phyloP scores from a whole-genome alignment of 1,139 yeast genomes.

The Kazachstania sp. region DNA sequence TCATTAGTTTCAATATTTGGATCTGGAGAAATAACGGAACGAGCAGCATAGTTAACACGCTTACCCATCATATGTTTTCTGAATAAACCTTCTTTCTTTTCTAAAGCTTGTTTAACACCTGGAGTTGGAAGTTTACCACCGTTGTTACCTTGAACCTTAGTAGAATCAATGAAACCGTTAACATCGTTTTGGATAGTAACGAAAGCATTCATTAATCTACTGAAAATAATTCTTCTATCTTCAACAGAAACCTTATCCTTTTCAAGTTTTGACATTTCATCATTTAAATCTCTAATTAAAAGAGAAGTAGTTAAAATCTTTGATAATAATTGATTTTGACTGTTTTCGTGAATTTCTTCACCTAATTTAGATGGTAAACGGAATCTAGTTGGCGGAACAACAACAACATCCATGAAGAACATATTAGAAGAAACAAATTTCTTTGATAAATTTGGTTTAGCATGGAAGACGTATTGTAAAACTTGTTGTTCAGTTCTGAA shows the following conservation, averaged over 20 bases:
- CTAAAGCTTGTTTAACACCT: constrained; percentile 95
- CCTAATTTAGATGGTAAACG: constrained; percentile 95
- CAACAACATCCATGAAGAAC: constrained; percentile 78
- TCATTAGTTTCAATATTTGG: constrained; percentile 96
- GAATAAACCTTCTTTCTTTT: constrained; percentile 96
- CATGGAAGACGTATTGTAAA: constrained; percentile 60
- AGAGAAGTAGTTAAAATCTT: constrained; percentile 72
- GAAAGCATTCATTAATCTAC: constrained; percentile 88
- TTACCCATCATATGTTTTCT: constrained; percentile 99
- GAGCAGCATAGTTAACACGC: constrained; percentile 97
- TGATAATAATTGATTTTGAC: constrained; percentile 82
- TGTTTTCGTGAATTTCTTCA: constrained; percentile 89
- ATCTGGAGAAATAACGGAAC: constrained; percentile 98
- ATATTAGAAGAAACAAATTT: constrained; percentile 63
- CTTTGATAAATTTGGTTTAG: constrained; percentile 53
- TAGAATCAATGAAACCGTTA: constrained; percentile 85
- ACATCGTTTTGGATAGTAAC: constrained; percentile 94
- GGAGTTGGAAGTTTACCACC: constrained; percentile 69
- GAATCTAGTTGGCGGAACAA: constrained; percentile 95
- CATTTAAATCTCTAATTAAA: constrained; percentile 80
- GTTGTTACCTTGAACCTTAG: constrained; percentile 69
- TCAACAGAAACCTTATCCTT: constrained; percentile 60
- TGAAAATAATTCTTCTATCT: constrained; percentile 69
- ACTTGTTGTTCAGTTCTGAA: constrained; percentile 64
- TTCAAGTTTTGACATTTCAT: constrained; percentile 53